Conservation (phyloP, 495 filamentous ascomycete genomes). For the Lepraria neglecta region DNA sequence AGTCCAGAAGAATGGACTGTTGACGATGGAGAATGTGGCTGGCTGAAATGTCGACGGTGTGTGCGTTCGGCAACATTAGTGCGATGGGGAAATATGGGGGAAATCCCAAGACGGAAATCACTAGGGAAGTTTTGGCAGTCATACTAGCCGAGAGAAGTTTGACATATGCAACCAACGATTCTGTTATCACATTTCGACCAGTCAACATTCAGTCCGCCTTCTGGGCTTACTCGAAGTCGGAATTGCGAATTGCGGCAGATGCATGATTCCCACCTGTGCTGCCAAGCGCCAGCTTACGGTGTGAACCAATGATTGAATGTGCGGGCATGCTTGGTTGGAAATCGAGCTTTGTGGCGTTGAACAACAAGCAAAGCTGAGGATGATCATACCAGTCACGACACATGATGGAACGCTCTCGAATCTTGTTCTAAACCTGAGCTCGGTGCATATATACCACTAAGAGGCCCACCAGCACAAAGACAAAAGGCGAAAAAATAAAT, state of each 20-base stretch:
- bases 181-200: conserved; percentile 1
- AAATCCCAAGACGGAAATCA: not conserved
- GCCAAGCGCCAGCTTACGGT: not conserved
- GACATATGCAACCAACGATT: conserved; percentile 1
- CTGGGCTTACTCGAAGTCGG: not conserved
- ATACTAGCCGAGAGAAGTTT: not conserved
- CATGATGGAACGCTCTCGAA: not conserved
- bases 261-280: not conserved
- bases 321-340: not conserved
- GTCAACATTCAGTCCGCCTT: not conserved
- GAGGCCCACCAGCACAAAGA: not conserved
- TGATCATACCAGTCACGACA: not conserved
- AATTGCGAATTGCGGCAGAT: not conserved
- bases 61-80: not conserved
- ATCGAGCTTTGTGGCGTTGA: not conserved
- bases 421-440: not conserved
- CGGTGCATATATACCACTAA: not conserved
- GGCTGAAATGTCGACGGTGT: not conserved
- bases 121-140: not conserved
- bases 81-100: not conserved
- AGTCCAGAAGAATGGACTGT: not conserved
- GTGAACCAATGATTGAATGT: not conserved
- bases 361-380: not conserved
- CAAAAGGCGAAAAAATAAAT: not conserved
- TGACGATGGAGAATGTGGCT: not conserved